These are phyloP conservation scores for Kwoniella heveanensis DNA, from an alignment of 768 basidiomycete genomes.

Conservation along the genomic window DNA sequence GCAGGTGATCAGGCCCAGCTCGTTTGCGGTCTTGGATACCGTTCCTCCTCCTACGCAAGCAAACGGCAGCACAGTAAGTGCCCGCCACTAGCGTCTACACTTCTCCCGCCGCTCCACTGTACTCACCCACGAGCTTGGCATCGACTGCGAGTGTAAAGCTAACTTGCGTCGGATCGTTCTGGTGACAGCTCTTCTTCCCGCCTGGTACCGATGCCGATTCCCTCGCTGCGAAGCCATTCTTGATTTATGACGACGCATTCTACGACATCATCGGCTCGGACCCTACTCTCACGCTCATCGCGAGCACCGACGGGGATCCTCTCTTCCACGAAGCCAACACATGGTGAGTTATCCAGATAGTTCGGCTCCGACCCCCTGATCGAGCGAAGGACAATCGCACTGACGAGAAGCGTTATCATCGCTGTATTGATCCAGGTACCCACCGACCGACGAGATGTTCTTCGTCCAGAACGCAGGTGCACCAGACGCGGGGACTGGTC, in stretches of 20 bases:
- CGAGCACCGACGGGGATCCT: constrained; percentile 65
- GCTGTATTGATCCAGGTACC: too few relatives aligned
- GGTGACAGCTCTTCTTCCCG: constrained; percentile 60
- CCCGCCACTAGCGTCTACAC: too few relatives aligned
- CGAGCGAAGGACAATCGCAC: too few relatives aligned
- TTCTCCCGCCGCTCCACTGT: too few relatives aligned
- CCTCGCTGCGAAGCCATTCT: constrained; percentile 58
- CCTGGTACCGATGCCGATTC: constrained; percentile 65
- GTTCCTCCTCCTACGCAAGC: constrained; percentile 31
- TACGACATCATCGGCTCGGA: constrained; percentile 63
- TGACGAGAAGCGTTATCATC: too few relatives aligned
- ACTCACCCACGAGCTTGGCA: too few relatives aligned
- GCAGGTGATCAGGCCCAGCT: constrained; percentile 39
- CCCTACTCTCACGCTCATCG: constrained; percentile 66
- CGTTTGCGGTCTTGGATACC: constrained; percentile 33
- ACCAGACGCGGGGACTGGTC: constrained; percentile 65
- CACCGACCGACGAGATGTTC: constrained; percentile 71
- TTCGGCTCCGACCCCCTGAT: too few relatives aligned
- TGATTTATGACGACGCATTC: constrained; percentile 64
- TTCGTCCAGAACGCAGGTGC: constrained; percentile 74
- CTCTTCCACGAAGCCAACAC: constrained; percentile 72
- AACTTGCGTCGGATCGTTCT: neutral
- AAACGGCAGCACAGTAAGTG: constrained; percentile 35
- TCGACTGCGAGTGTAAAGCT: too few relatives aligned
- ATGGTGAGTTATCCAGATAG: too few relatives aligned